Conservation (phyloP, 495 filamentous ascomycete species). For the Amniculicola lignicola region DNA sequence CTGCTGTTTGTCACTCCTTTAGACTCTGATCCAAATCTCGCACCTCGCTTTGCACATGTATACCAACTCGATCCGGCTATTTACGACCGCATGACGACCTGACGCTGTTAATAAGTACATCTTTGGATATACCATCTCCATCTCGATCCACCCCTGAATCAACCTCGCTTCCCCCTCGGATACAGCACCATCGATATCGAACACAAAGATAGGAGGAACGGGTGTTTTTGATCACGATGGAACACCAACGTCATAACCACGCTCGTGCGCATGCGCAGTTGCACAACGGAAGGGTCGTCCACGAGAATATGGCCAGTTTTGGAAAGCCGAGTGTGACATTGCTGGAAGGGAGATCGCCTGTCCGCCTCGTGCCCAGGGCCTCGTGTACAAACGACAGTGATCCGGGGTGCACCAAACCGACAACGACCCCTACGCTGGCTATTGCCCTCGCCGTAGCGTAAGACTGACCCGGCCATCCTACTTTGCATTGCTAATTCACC, state of each 20-base stretch:
- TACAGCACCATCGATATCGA: constrained; percentile 16
- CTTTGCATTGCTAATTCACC: constrained; percentile 23
- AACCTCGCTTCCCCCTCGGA: constrained; percentile 7
- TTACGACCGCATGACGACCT: constrained; percentile 32
- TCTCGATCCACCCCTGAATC: neutral
- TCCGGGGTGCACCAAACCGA: constrained; percentile 35
- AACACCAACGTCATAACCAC: constrained; percentile 21
- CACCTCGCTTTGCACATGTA: neutral
- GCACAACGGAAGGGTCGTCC: constrained; percentile 10
- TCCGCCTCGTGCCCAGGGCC: constrained; percentile 18
- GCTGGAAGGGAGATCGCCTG: constrained; percentile 15
- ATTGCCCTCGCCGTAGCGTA: constrained; percentile 82
- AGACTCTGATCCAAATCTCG: constrained; percentile 1
- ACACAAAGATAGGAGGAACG: constrained; percentile 6
- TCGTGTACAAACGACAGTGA: constrained; percentile 30
- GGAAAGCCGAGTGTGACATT: constrained; percentile 13
- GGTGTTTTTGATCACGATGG: constrained; percentile 10
- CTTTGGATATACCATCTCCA: neutral
- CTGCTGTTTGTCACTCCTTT: constrained; percentile 22
- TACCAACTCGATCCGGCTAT: constrained; percentile 11
- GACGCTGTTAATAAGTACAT: constrained; percentile 34
- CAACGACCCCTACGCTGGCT: constrained; percentile 60
- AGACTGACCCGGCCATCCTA: constrained; percentile 43
- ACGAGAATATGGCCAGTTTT: neutral
- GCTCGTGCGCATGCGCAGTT: constrained; percentile 8